Base-by-base conservation (phyloP, 768 basidiomycete genomes). In the Boletus rufocinnamomeus region DNA sequence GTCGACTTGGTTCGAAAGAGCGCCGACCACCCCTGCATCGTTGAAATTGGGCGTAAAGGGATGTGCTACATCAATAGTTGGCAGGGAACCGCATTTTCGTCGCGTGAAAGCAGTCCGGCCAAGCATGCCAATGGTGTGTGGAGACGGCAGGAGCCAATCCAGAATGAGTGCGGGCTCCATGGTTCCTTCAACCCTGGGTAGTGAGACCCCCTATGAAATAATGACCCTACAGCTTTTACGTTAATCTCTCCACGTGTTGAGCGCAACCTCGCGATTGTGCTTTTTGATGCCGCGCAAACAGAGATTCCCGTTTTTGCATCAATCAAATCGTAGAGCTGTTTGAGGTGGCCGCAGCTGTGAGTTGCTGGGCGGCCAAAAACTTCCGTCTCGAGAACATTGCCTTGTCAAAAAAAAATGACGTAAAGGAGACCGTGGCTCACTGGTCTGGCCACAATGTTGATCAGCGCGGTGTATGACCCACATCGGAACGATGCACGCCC, bases 391-490 rank as follows among this genome's bases (percentile, higher is more conserved):
- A 37, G 23, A 17, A 27, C 16, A 8, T 48, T n/a, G 41, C n/a
- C 58, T 25, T 19, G 23, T 21, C 17, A 9, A 41, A n/a, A n/a
- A n/a, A n/a, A n/a, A 21, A 21, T 50, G 28, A 58, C 62, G 51
- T 63, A 62, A 62, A 41, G 4, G 23, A 38, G 30, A 49, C 30
- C 13, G 19, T 27, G 16, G 28, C 16, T 13, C 34, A n/a, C 25
- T 8, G 16, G 54, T 28, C 23, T 28, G 11, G 49, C 17, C 44
- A 35, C 27, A 2, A 45, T 21, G 19, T 48, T 48, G 46, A 48
- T 28, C 19, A 13, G 14, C 43, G n/a, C 37, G n/a, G 43, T 41
- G 43, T 49, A 11, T 23, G 38, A 50, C 52, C 51, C 62, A 63
- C 61, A 11, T 45, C 27, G 37, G 35, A 23, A 50, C 40, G 43